Conservation (phyloP, 176 grass and related monocot species). For the Melocanna baccifera region DNA sequence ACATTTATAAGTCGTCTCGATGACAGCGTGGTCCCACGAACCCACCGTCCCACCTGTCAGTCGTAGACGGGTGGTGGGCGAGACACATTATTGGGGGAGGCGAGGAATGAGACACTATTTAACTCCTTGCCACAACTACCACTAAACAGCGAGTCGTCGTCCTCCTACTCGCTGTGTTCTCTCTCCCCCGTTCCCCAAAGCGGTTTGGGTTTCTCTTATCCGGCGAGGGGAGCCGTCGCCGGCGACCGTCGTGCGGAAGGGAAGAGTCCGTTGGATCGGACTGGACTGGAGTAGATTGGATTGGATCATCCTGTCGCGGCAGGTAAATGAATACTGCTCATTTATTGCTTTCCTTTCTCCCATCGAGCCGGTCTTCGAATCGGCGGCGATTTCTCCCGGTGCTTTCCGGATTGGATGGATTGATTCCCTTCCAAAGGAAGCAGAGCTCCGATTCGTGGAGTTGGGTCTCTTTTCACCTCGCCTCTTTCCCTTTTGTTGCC, state of each 20-base stretch:
- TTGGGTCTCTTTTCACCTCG: not conserved
- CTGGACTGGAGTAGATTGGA: constrained; percentile 17
- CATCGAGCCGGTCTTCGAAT: constrained; percentile 31
- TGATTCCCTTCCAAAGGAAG: constrained; percentile 27
- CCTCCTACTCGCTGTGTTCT: not conserved
- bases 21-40: not conserved
- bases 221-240: not conserved
- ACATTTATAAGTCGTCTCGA: rapidly evolving
- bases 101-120: constrained; percentile 57
- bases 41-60: rapidly evolving
- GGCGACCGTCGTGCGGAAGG: constrained; percentile 7
- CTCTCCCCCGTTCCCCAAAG: constrained; percentile 20
- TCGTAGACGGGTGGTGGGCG: rapidly evolving
- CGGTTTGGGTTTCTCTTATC: constrained; percentile 14
- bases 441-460: not conserved
- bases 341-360: constrained; percentile 41
- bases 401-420: not conserved
- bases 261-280: not conserved
- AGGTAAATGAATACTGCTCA: constrained; percentile 41
- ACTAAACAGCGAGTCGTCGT: constrained; percentile 58
- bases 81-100: too few relatives aligned
- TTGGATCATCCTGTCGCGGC: not conserved
- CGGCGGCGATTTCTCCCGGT: not conserved
- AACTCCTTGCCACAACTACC: constrained; percentile 33
- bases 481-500: constrained; percentile 19